Conservation (phyloP, 2,329 filamentous ascomycete genomes). For the Aspergillus transmontanensis region DNA sequence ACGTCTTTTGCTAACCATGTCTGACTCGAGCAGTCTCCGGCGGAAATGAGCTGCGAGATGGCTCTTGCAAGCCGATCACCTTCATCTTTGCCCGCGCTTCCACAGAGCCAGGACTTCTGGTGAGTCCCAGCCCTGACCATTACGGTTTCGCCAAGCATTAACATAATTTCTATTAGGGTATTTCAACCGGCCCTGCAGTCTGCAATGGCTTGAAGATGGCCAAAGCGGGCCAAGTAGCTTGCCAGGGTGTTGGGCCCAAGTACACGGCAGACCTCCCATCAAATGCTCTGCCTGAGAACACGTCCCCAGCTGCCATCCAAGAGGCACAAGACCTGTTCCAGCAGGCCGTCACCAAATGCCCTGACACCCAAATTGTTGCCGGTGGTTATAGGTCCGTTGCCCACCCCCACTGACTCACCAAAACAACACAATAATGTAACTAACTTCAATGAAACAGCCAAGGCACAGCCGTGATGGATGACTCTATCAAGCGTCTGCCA, state of each 20-base stretch:
- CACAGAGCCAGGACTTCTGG: constrained; percentile 53
- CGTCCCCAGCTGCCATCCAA: constrained; percentile 37
- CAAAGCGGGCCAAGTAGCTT: constrained; percentile 28
- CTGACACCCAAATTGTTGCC: constrained; percentile 47
- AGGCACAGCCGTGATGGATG: constrained; percentile 49
- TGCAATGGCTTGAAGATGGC: constrained; percentile 27
- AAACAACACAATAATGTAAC: too few relatives aligned
- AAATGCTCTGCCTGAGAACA: constrained; percentile 44
- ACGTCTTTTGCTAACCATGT: not conserved
- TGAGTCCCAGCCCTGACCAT: constrained; percentile 19
- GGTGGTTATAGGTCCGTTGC: constrained; percentile 45
- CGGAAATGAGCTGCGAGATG: constrained; percentile 43
- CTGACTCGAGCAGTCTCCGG: constrained; percentile 15
- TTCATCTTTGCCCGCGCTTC: constrained; percentile 55
- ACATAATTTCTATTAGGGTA: constrained; percentile 24
- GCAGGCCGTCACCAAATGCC: constrained; percentile 48
- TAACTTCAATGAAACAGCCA: constrained; percentile 23
- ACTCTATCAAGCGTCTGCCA: constrained; percentile 40
- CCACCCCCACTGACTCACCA: not conserved
- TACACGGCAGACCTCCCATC: constrained; percentile 42
- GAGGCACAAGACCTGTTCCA: constrained; percentile 48
- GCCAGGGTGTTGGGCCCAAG: constrained; percentile 50
- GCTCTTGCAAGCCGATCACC: constrained; percentile 46
- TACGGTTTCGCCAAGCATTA: not conserved
- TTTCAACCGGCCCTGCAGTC: constrained; percentile 34